A percentile compares a stretch with the other conserved stretches of the same genome.
These are phyloP conservation scores for Metschnikowia vanudenii DNA, from an alignment of 805 yeast species.

Conservation along the genomic window DNA sequence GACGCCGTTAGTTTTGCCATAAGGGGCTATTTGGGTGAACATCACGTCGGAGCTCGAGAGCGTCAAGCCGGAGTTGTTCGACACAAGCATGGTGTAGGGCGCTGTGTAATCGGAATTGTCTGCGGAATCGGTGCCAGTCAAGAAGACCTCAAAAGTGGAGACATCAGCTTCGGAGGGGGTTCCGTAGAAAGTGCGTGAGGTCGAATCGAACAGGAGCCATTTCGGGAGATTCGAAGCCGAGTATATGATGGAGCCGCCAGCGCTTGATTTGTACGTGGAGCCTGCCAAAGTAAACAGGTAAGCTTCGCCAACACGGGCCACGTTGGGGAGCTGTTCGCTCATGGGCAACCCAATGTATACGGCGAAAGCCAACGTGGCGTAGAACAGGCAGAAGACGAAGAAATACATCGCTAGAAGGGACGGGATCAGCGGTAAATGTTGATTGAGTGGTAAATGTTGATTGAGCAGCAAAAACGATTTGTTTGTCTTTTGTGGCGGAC, in stretches of 20 bases:
- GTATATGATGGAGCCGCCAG: conserved; percentile 49
- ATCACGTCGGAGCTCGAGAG: conserved; percentile 44
- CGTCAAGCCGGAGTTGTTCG: conserved; percentile 54
- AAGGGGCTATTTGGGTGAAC: conserved; percentile 52
- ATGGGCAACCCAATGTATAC: conserved; percentile 75
- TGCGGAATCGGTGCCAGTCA: conserved; percentile 64
- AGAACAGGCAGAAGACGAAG: conserved; percentile 12
- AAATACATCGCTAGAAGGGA: too few relatives aligned
- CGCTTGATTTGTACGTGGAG: conserved; percentile 56
- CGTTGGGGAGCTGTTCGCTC: conserved; percentile 78
- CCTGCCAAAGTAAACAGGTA: conserved; percentile 68
- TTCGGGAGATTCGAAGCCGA: conserved; percentile 58
- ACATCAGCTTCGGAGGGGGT: conserved; percentile 53
- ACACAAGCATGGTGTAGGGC: conserved; percentile 58
- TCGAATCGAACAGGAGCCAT: conserved; percentile 76
- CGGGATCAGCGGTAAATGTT: too few relatives aligned
- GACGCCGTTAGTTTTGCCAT: conserved; percentile 75
- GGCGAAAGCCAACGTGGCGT: conserved; percentile 31
- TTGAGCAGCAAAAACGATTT: too few relatives aligned
- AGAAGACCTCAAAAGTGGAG: conserved; percentile 39
- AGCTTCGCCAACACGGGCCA: conserved; percentile 65
- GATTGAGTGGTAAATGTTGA: too few relatives aligned
- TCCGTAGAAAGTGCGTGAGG: conserved; percentile 64
- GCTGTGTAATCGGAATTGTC: conserved; percentile 46
- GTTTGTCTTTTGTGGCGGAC: too few relatives aligned